A percentile compares a stretch with the other conserved stretches of the same genome.
phyloP scores from a whole-genome alignment of 225 moss, liverwort and hornwort genomes.

The Pleurozium schreberi region DNA sequence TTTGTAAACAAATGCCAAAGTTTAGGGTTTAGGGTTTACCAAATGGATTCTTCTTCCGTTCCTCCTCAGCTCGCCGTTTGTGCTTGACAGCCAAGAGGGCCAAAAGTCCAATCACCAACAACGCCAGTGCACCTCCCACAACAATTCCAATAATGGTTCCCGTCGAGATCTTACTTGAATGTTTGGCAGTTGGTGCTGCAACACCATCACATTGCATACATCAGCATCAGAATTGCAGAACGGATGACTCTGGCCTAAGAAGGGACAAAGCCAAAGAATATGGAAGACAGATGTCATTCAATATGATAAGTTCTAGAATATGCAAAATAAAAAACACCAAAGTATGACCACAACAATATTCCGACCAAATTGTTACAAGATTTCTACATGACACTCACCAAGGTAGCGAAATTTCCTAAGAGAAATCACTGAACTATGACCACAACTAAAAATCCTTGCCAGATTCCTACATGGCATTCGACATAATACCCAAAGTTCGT shows the following conservation, averaged over 20 bases:
- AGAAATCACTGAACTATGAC: neutral
- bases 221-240: neutral
- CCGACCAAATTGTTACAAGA: neutral
- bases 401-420: neutral
- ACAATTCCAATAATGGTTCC: constrained; percentile 50
- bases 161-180: neutral
- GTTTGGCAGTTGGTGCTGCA: neutral
- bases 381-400: neutral
- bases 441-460: neutral
- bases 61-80: constrained; percentile 59
- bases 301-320: neutral
- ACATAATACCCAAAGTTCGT: neutral
- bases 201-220: neutral
- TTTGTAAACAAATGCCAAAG: neutral
- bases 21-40: constrained; percentile 11
- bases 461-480: neutral
- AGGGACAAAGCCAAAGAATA: too few relatives aligned
- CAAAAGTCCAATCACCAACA: constrained; percentile 12
- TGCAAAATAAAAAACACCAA: neutral
- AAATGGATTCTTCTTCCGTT: constrained; percentile 57
- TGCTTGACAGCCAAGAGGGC: constrained; percentile 27
- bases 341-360: neutral
- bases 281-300: neutral
- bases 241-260: too few relatives aligned
- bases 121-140: constrained; percentile 14